Evolutionary conservation across 2,329 filamentous ascomycete genomes (phyloP), one percentile per base, ranked within the genome.

Genomic region (Pseudogymnoascus sp.): DNA sequence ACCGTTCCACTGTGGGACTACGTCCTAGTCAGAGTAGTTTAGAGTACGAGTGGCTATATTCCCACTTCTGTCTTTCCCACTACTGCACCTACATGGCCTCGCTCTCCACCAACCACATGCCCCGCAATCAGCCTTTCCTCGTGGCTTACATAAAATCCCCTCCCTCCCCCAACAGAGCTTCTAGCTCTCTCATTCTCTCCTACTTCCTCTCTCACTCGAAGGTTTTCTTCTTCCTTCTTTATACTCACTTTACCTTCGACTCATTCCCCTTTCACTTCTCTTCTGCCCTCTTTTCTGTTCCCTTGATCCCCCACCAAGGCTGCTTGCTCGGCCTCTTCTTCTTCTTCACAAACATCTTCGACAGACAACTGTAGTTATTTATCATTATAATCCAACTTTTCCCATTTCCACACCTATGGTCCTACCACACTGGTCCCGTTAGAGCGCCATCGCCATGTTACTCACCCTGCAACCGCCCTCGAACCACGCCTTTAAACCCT

Each of bases 391-490:
- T 55, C 48, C 48, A 55, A 55, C 48, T 55, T 55, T 55, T 55
- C 48, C 27, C 48, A 33, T 55, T 33, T 55, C 15, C 29, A 55
- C 29, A 55, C n/a, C 48, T 29, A 55, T 55, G 48, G 48, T 55
- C 48, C 48, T 29, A 55, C 27, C 48, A 55, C 48, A 55, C 27
- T n/a, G 48, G 48, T 55, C 48, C 27, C n/a, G 48, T 55, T 55
- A 55, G 48, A 55, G 48, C 48, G 48, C 48, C 48, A 55, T 69
- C 70, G 70, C 68, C 67, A 80, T 80, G 78, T 78, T 80, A 74
- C 79, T 81, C 73, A 80, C 78, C 67, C 72, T 80, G 62, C 79
- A 79, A 68, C 75, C 78, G 69, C 73, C 74, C 66, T 72, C 75
- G 70, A 75, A 78, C 70, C 76, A 76, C 72, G 75, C 75, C 68